phyloP scores from a whole-genome alignment of 78 protist genomes.

The Mantamonas sphyraenae region DNA sequence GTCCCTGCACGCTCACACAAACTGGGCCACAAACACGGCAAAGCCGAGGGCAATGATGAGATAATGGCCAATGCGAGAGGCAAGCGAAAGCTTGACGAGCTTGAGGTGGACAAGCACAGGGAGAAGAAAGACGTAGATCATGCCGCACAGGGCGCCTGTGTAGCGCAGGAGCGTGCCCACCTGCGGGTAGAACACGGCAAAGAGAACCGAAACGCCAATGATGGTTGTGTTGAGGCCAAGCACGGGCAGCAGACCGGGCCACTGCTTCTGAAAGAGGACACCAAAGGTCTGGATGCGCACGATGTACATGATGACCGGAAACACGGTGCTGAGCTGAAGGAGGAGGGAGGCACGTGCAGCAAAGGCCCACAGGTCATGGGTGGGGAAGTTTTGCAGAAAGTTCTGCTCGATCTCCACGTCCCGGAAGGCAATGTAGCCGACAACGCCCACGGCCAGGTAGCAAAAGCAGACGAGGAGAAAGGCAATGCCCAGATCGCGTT shows the following conservation, averaged over 20 bases:
- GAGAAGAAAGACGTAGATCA: background rate
- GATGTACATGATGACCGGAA: background rate
- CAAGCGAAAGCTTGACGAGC: too few relatives aligned
- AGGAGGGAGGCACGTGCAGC: background rate
- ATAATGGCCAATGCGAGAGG: too few relatives aligned
- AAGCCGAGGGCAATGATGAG: too few relatives aligned
- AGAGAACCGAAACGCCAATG: background rate
- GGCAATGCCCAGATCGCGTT: background rate
- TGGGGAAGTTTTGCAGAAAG: background rate
- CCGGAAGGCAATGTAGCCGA: background rate
- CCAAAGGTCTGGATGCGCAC: background rate
- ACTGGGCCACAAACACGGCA: too few relatives aligned
- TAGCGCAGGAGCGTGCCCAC: background rate
- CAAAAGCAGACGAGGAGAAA: background rate
- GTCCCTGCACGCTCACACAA: too few relatives aligned
- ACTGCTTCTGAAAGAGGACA: background rate
- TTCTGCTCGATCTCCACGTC: background rate
- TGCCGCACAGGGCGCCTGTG: background rate
- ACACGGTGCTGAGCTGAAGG: background rate
- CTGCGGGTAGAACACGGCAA: background rate
- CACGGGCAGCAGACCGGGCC: background rate
- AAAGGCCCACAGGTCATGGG: background rate
- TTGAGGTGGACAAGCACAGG: too few relatives aligned
- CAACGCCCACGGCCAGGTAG: conserved; percentile 2
- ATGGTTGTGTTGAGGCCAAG: background rate